phyloP scores from a whole-genome alignment of 2,329 filamentous ascomycete genomes.

The Trichophyton rubrum region DNA sequence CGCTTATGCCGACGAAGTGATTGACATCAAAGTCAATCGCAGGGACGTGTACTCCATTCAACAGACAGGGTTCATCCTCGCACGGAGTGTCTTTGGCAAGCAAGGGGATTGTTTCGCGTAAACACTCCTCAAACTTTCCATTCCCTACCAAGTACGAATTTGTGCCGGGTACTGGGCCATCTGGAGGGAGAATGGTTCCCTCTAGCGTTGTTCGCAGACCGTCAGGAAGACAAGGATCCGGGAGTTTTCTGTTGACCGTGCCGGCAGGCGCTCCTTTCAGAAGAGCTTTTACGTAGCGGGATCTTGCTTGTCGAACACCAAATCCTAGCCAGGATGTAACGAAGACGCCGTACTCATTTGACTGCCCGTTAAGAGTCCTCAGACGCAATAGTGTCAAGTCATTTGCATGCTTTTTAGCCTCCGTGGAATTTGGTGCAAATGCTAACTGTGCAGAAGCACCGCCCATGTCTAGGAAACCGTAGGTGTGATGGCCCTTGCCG shows the following conservation, averaged over 20 bases:
- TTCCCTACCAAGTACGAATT: constrained; percentile 61
- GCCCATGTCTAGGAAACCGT: constrained; percentile 97
- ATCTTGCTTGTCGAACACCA: constrained; percentile 84
- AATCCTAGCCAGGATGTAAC: constrained; percentile 95
- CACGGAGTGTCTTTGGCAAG: constrained; percentile 83
- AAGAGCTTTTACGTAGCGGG: constrained; percentile 70
- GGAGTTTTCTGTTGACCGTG: constrained; percentile 52
- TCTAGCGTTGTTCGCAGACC: constrained; percentile 62
- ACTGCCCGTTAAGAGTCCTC: constrained; percentile 65
- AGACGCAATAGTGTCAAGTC: constrained; percentile 78
- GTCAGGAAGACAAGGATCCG: constrained; percentile 79
- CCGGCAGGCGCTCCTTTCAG: constrained; percentile 49
- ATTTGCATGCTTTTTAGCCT: constrained; percentile 76
- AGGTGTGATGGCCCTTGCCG: constrained; percentile 82
- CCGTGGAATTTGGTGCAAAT: constrained; percentile 86
- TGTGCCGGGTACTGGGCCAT: constrained; percentile 25
- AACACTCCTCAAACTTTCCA: constrained; percentile 73
- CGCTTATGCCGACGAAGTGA: constrained; percentile 93
- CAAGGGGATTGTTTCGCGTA: constrained; percentile 69
- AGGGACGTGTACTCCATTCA: constrained; percentile 85
- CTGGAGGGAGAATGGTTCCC: constrained; percentile 46
- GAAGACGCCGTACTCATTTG: constrained; percentile 77
- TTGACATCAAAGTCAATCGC: constrained; percentile 96
- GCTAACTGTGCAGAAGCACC: constrained; percentile 96
- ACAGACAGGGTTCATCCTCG: constrained; percentile 66